Evolutionary conservation across 164 flowering plant species (phyloP).

Genomic region (Aristolochia contorta): DNA sequence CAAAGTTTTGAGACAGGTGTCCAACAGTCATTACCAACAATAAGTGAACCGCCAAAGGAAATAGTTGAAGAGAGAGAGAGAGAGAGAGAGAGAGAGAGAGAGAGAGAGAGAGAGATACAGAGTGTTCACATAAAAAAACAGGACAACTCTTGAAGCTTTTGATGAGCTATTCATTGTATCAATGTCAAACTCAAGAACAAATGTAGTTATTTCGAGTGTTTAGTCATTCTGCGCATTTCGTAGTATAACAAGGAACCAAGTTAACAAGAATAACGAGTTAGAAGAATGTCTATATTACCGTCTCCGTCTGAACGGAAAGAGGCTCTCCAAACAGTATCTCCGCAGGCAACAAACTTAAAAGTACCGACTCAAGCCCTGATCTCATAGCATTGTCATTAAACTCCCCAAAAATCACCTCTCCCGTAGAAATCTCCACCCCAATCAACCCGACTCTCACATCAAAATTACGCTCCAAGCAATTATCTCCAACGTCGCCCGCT

Average conservation of each 20-base stretch:
- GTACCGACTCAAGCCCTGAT: constrained; percentile 58
- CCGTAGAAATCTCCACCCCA: constrained; percentile 76
- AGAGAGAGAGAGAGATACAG: background rate
- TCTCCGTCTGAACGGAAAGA: constrained; percentile 69
- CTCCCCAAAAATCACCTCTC: constrained; percentile 83
- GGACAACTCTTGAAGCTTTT: background rate
- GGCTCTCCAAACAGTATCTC: constrained; percentile 75
- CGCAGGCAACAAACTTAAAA: constrained; percentile 66
- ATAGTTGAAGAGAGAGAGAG: background rate
- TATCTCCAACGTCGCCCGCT: constrained; percentile 10
- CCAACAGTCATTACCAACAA: background rate
- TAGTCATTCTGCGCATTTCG: too few species aligned
- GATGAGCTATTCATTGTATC: background rate
- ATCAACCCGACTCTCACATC: constrained; percentile 69
- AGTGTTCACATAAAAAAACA: too few species aligned
- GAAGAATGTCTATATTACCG: constrained; percentile 30
- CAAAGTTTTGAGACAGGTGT: too few species aligned
- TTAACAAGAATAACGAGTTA: too few species aligned
- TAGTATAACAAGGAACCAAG: too few species aligned
- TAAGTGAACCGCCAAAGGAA: background rate
- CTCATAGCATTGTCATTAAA: constrained; percentile 69
- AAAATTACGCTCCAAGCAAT: constrained; percentile 23
- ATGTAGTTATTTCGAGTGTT: too few species aligned
- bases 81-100: background rate
- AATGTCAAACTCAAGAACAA: too few species aligned